Evolutionary conservation across 768 basidiomycete genomes (phyloP).

Genomic region (Xanthoconium stramineum): DNA sequence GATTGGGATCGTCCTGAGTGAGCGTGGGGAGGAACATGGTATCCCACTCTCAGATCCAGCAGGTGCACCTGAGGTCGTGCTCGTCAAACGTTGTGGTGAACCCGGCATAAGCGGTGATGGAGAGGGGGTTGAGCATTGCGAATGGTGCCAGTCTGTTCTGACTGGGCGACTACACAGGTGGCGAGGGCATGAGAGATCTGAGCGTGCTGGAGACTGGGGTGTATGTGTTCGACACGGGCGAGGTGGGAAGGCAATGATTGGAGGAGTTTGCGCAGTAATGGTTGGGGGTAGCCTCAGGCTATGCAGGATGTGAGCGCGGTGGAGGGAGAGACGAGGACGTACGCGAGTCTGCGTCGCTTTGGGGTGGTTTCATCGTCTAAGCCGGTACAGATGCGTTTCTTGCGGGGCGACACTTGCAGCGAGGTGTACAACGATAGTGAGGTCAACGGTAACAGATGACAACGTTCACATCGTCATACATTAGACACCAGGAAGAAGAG

Average conservation of each 20-base stretch:
- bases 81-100: conserved; percentile 59
- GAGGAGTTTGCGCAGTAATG: conserved; percentile 32
- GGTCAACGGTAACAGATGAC: no score
- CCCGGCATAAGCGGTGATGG: conserved; percentile 65
- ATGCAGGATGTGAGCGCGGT: not conserved
- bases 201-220: conserved; percentile 74
- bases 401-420: conserved; percentile 63
- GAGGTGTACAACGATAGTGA: conserved; percentile 24
- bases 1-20: conserved; percentile 61
- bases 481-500: no score
- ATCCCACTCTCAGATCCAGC: conserved; percentile 93
- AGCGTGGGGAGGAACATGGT: conserved; percentile 38
- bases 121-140: conserved; percentile 76
- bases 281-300: conserved; percentile 65
- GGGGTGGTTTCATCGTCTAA: conserved; percentile 57
- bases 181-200: conserved; percentile 84
- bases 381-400: conserved; percentile 57
- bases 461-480: no score
- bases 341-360: conserved; percentile 64
- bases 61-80: conserved; percentile 71
- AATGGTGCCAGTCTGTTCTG: conserved; percentile 71
- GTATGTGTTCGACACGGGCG: conserved; percentile 56
- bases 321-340: conserved; percentile 7
- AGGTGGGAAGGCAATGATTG: conserved; percentile 54
- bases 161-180: conserved; percentile 74